Evolutionary conservation across 768 basidiomycete species (phyloP), one percentile per base, ranked within the genome.

Genomic region (Hygrocybe coccinea): DNA sequence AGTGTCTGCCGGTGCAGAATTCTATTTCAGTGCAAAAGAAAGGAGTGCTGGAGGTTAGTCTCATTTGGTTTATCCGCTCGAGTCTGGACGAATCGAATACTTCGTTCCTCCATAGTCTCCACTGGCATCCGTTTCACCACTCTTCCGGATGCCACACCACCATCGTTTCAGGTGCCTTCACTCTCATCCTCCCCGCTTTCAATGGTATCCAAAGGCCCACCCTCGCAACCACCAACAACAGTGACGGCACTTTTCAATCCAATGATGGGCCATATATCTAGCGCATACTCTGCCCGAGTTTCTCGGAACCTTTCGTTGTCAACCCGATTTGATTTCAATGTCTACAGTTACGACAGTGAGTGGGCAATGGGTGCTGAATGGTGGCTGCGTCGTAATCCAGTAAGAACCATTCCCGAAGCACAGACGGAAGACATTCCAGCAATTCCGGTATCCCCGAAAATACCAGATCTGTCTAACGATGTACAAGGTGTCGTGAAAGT

Each of bases 331-430:
- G 93, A 97, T 67, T 93, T 97, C 73, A 98, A 98, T 65, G 82
- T 95, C 24, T 97, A 97, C 67, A 94, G 91, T 70, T 97, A 93
- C 69, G 92, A 95, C 62, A 94, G 91, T 69, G 95, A 97, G 68
- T 89, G 94, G 87, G 87, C 91, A 9, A 82, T 97, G 74, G 95
- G 95, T 2, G 87, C 89, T 1, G 95, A 97, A 68, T 97, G 92
- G 91, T 97, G 92, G 93, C 80, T 93, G 66, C 81, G 92, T 19
- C 80, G 84, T 21, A 73, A 77, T 4, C 71, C 69, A 17, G 63
- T 70, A 11, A 68, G 70, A 52, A 58, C 65, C 7, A 50, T 51
- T 33, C 54, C 56, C 12, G 62, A 67, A 12, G 72, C 70, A 6
- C 61, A 61, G 10, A 57, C 57, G 3, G 62, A 68, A 3, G 58